Conservation (phyloP, 441 rosid species). For the Macaranga tanarius region DNA sequence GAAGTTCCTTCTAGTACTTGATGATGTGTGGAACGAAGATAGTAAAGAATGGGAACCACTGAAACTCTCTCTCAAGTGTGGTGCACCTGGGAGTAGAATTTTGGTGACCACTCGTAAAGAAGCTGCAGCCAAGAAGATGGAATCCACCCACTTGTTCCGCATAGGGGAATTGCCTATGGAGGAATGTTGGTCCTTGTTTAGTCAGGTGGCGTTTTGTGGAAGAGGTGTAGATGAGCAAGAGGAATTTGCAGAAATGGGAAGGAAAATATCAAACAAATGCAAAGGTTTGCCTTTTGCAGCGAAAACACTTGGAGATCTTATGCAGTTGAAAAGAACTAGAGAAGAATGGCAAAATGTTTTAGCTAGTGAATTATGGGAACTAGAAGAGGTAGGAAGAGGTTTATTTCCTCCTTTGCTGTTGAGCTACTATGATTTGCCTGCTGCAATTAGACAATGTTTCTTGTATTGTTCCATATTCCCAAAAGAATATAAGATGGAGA, state of each 20-base stretch:
- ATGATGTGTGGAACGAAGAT: constrained; percentile 27
- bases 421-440: constrained; percentile 5
- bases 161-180: not conserved
- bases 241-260: constrained; percentile 5
- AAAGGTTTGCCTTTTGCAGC: constrained; percentile 19
- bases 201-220: constrained; percentile 1
- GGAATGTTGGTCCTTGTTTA: constrained; percentile 6
- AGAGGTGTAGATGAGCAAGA: not conserved
- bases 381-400: not conserved
- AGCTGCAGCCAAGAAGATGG: not conserved
- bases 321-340: not conserved
- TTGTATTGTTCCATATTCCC: constrained; percentile 18
- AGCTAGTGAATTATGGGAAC: constrained; percentile 6
- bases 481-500: not conserved
- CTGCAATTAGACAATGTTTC: constrained; percentile 7
- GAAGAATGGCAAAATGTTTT: constrained; percentile 4
- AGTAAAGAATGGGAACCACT: constrained; percentile 8
- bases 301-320: constrained; percentile 11
- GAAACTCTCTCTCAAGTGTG: not conserved
- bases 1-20: constrained; percentile 19
- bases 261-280: constrained; percentile 6
- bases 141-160: not conserved
- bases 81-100: constrained; percentile 17
- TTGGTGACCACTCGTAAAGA: constrained; percentile 18
- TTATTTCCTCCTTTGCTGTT: constrained; percentile 4